Evolutionary conservation across 148 eudicot genomes (phyloP).

Genomic region (Vaccinium macrocarpon): DNA sequence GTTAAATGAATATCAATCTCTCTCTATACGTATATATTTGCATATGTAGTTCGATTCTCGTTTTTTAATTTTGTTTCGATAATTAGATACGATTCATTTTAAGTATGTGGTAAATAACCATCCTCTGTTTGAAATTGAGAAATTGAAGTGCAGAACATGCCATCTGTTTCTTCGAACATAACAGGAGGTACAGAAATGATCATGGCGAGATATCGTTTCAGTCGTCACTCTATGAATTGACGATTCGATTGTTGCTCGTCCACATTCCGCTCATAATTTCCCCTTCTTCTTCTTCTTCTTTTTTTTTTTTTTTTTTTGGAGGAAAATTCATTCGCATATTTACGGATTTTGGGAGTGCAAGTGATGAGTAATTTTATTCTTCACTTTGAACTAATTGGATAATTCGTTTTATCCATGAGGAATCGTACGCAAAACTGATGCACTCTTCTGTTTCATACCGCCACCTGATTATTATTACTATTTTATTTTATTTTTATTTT

Average conservation of each 20-base stretch:
- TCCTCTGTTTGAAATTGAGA: constrained; percentile 18
- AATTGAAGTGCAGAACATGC: constrained; percentile 17
- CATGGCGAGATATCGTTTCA: constrained; percentile 89
- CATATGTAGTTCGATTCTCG: not conserved
- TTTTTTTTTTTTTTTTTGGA: no score
- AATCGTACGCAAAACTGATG: not conserved
- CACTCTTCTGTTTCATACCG: not conserved
- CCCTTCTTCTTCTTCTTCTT: no score
- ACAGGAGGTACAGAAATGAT: constrained; percentile 29
- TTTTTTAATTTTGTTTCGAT: not conserved
- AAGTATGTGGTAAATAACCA: not conserved
- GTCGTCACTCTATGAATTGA: constrained; percentile 61
- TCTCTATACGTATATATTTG: not conserved
- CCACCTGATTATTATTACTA: no score
- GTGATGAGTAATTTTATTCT: not conserved
- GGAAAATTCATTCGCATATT: no score
- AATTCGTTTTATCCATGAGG: not conserved
- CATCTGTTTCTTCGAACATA: constrained; percentile 21
- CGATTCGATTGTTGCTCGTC: constrained; percentile 95
- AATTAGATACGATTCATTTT: not conserved
- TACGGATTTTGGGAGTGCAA: not conserved
- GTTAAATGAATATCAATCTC: not conserved
- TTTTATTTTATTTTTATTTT: no score
- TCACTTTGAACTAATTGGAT: constrained; percentile 14
- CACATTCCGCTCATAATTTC: constrained; percentile 25